Evolutionary conservation across 139 green algal species (phyloP), one percentile per base, ranked within the genome.

Genomic region (Spirogloea muscicola): DNA sequence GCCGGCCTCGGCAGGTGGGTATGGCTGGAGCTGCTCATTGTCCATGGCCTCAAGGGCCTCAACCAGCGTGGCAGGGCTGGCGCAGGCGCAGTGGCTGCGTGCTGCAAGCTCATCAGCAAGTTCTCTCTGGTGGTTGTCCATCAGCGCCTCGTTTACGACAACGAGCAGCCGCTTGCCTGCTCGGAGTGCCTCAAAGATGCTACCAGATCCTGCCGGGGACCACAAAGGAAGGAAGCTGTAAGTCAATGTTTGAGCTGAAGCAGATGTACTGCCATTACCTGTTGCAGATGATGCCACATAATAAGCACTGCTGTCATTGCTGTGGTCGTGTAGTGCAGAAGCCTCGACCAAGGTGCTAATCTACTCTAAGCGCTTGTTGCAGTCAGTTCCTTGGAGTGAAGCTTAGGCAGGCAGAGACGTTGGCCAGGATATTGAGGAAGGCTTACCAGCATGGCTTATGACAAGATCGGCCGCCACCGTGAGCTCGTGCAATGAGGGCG

Each of bases 81-180:
- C 49, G 40, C 58, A 74, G 25, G 60, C 40, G 40, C 78, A 58
- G 34, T 82, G 68, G 1, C 42, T 25, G 10, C 68, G 38, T 3
- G 1, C 18, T 2, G 52, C 68, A 1, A 82, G 65, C 25, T 37
- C 65, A 9, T 31, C 51, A 21, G 74, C 74, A 1, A 82, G 74
- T 49, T 82, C 80, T 2, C 39, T 10, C 73, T 85, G 80, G 51
- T 85, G 80, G 57, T 85, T 85, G 51, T 83, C 80, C 80, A 85
- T 85, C 18, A 85, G 68, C 27, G 41, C 43, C 7, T 80, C 80
- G 48, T 85, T 85, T 6, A 80, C 80, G 9, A 85, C 80, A n/a
- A 85, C 80, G 25, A 85, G 48, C 25, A 83, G 67, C 16, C 67
- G 74, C n/a, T 64, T 62, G 2, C 41, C 64, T 1, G 40, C 37